A percentile compares a stretch with the other conserved stretches of the same genome.
These are phyloP conservation scores for Raphanus hybrid DNA, from an alignment of 441 rosid genomes.

Conservation along the genomic window DNA sequence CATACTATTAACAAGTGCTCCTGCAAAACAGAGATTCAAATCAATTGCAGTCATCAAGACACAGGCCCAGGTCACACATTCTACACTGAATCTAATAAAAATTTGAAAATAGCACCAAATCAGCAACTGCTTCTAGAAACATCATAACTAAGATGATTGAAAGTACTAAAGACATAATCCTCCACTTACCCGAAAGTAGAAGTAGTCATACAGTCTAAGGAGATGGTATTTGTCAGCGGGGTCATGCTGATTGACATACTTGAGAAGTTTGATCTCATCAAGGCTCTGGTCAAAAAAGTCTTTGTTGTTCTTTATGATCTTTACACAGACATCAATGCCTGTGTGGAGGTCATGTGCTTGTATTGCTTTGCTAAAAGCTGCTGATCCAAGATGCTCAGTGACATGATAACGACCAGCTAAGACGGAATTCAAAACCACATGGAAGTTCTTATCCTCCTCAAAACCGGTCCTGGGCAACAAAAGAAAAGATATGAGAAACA, in stretches of 20 bases:
- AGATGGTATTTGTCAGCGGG: slow-evolving; percentile 95
- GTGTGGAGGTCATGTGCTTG: slow-evolving; percentile 98
- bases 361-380: slow-evolving; percentile 98
- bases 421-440: slow-evolving; percentile 91
- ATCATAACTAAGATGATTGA: neutral
- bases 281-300: slow-evolving; percentile 99
- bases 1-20: slow-evolving; percentile 96
- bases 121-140: slow-evolving; percentile 1
- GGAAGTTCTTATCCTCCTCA: slow-evolving; percentile 99
- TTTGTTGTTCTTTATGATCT: slow-evolving; percentile 97
- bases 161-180: slow-evolving; percentile 18
- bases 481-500: neutral
- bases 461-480: slow-evolving; percentile 86
- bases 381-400: slow-evolving; percentile 67
- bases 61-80: slow-evolving; percentile 9
- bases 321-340: slow-evolving; percentile 96
- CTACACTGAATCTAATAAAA: neutral
- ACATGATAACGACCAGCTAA: slow-evolving; percentile 97
- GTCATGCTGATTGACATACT: slow-evolving; percentile 96
- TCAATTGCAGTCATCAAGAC: slow-evolving; percentile 19
- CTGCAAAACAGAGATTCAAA: slow-evolving; percentile 51
- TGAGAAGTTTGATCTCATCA: slow-evolving; percentile 98
- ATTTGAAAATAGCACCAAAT: no score
- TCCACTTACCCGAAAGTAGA: slow-evolving; percentile 86
- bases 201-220: slow-evolving; percentile 82